Evolutionary conservation across 2,329 filamentous ascomycete genomes (phyloP).

Genomic region (Geosmithia flava): DNA sequence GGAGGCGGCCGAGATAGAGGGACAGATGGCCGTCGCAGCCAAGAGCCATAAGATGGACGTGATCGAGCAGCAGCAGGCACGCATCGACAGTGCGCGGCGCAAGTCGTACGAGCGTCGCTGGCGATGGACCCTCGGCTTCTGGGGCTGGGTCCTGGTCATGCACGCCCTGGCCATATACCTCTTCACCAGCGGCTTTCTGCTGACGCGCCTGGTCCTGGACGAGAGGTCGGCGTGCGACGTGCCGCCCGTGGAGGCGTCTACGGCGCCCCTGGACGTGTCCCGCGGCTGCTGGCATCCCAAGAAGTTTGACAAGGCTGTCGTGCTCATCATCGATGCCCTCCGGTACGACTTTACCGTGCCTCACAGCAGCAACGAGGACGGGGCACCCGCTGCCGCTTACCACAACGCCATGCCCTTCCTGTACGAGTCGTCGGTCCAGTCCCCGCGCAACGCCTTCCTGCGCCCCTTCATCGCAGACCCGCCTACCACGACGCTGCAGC

Average conservation of each 20-base stretch:
- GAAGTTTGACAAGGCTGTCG: slow-evolving; percentile 80
- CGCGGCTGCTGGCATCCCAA: slow-evolving; percentile 93
- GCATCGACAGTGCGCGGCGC: slow-evolving; percentile 35
- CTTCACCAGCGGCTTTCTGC: slow-evolving; percentile 89
- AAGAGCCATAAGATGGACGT: slow-evolving; percentile 15
- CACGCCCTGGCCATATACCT: slow-evolving; percentile 77
- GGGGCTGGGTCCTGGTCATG: slow-evolving; percentile 57
- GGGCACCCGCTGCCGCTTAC: slow-evolving; percentile 34
- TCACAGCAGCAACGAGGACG: slow-evolving; percentile 20
- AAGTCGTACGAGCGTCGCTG: slow-evolving; percentile 38
- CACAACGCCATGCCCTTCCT: slow-evolving; percentile 83
- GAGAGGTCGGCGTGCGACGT: slow-evolving; percentile 58
- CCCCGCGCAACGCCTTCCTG: slow-evolving; percentile 75
- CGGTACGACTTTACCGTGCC: slow-evolving; percentile 96
- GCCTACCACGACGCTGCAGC: slow-evolving; percentile 83
- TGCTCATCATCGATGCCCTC: slow-evolving; percentile 85
- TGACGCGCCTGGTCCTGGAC: slow-evolving; percentile 72
- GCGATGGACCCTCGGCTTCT: slow-evolving; percentile 53
- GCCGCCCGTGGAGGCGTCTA: slow-evolving; percentile 47
- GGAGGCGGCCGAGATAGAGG: not conserved
- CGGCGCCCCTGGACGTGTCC: slow-evolving; percentile 28
- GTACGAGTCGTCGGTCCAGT: slow-evolving; percentile 64
- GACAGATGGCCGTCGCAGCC: not conserved
- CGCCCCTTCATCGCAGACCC: slow-evolving; percentile 95
- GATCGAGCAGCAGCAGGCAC: slow-evolving; percentile 30